Evolutionary conservation across 139 green algal genomes (phyloP).

Genomic region (Chloropicon primus): DNA sequence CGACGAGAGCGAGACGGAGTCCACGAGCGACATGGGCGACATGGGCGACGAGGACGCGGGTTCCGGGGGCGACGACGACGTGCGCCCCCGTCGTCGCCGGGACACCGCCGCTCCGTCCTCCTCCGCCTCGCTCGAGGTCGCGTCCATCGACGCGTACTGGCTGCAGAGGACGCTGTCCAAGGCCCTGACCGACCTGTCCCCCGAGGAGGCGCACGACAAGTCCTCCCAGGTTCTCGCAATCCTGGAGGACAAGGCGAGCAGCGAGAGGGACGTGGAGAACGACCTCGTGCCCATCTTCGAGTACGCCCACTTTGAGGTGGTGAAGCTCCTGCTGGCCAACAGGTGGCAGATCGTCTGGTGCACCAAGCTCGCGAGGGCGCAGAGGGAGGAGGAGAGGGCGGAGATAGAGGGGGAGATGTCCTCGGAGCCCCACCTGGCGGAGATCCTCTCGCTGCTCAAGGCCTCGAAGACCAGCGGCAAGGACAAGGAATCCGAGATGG

Average conservation of each 20-base stretch:
- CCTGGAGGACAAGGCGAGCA: slow-evolving; percentile 11
- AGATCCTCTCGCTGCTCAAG: slow-evolving; percentile 69
- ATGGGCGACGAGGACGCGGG: slow-evolving; percentile 24
- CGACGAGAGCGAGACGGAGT: slow-evolving; percentile 24
- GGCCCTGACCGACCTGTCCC: slow-evolving; percentile 42
- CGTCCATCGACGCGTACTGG: slow-evolving; percentile 98
- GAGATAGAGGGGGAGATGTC: slow-evolving; percentile 61
- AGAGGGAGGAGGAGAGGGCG: slow-evolving; percentile 50
- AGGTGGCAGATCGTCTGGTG: slow-evolving; percentile 87
- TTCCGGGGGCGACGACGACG: slow-evolving; percentile 1
- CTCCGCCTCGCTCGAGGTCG: slow-evolving; percentile 17
- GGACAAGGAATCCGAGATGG: slow-evolving; percentile 67
- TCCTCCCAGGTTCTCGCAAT: slow-evolving; percentile 48
- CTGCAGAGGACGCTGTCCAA: slow-evolving; percentile 77
- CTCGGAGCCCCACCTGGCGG: slow-evolving; percentile 21
- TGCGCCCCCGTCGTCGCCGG: slow-evolving; percentile 17
- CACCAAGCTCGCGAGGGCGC: slow-evolving; percentile 65
- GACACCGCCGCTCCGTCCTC: slow-evolving; percentile 21
- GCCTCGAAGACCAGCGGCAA: slow-evolving; percentile 52
- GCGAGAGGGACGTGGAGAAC: slow-evolving; percentile 60
- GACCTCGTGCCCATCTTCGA: slow-evolving; percentile 76
- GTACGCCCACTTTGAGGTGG: slow-evolving; percentile 90
- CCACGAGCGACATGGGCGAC: slow-evolving; percentile 24
- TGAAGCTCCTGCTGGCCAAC: slow-evolving; percentile 90
- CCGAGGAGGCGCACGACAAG: slow-evolving; percentile 50